These are phyloP conservation scores for Phytophthora constricta DNA, from an alignment of 352 stramenopile genomes.

Conservation along the genomic window DNA sequence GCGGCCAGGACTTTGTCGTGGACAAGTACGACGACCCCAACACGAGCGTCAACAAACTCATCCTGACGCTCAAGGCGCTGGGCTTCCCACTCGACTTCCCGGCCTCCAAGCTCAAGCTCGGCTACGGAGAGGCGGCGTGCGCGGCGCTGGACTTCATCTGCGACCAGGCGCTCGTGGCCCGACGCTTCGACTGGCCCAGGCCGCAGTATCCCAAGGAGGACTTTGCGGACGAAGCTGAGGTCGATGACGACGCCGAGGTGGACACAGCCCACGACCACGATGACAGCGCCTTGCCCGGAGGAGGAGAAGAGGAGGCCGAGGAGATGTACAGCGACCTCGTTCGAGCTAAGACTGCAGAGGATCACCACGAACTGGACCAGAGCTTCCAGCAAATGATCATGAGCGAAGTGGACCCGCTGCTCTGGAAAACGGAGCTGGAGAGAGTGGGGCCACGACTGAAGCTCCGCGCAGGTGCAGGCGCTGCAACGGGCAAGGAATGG, in stretches of 20 bases:
- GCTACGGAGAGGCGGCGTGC: conserved; percentile 80
- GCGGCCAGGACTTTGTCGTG: conserved; percentile 79
- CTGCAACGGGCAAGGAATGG: conserved; percentile 68
- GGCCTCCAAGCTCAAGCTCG: conserved; percentile 77
- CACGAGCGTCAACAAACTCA: conserved; percentile 90
- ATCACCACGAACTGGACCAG: conserved; percentile 63
- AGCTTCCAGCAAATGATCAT: conserved; percentile 89
- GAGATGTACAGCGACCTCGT: conserved; percentile 72
- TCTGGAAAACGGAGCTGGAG: conserved; percentile 88
- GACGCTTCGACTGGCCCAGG: conserved; percentile 70
- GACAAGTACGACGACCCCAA: conserved; percentile 91
- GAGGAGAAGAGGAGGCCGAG: conserved; percentile 53
- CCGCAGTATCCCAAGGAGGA: conserved; percentile 84
- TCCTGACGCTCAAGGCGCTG: conserved; percentile 81
- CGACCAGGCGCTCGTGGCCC: conserved; percentile 73
- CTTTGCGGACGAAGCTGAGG: conserved; percentile 80
- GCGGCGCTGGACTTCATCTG: conserved; percentile 81
- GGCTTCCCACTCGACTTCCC: conserved; percentile 86
- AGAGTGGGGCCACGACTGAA: conserved; percentile 80
- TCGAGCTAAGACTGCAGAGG: conserved; percentile 32
- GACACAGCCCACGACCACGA: conserved; percentile 60
- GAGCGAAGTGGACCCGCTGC: conserved; percentile 76
- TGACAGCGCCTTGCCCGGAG: conserved; percentile 45
- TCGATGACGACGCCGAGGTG: conserved; percentile 72
- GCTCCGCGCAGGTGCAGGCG: conserved; percentile 57